Evolutionary conservation across 371 early-diverging fungal species (phyloP), one percentile per base, ranked within the genome.

Genomic region (Aphelidium insulamus): DNA sequence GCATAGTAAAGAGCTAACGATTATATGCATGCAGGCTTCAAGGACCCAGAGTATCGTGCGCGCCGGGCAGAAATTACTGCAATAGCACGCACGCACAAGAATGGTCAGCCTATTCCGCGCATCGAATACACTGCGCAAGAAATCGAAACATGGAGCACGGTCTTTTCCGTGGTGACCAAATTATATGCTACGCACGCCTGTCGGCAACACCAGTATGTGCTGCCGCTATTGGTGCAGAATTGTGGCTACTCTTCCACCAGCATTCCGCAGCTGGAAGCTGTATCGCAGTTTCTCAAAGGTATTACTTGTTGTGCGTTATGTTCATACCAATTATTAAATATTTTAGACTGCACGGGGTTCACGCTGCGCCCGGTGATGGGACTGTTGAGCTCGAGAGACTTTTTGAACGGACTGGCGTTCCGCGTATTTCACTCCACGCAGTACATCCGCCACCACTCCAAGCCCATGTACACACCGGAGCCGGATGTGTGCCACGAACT

Each of bases 351-450:
- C 47, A 92, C 91, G 2, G 94, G 94, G 0, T 94, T 85, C 49
- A 84, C 86, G 12, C 45, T 94, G 41, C 75, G 92, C 24, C 91
- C 94, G 8, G 88, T 88, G 34, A 88, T 83, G 83, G 94, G 90
- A 3, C 56, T 94, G 12, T 60, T 94, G 32, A 76, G 82, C 12
- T 76, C 83, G 21, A 64, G 94, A 25, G 88, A 94, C 52, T 94
- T 94, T 52, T 52, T 94, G 44, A 90, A 90, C 46, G 80, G 81
- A n/a, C 70, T 94, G 45, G 94, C 91, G 2, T 94, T 94, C 67
- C 68, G 94, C 30, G 90, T 94, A 3, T 90, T 94, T 62, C 82
- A 87, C 48, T 77, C 79, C 23, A 94, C 94, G 6, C 91, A 94
- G 59, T 94, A 94, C 48, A 85, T 91, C 44, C 76, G 91, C 11